Base-by-base conservation (phyloP, 2,329 filamentous ascomycete species). In the Emmonsia crescens region DNA sequence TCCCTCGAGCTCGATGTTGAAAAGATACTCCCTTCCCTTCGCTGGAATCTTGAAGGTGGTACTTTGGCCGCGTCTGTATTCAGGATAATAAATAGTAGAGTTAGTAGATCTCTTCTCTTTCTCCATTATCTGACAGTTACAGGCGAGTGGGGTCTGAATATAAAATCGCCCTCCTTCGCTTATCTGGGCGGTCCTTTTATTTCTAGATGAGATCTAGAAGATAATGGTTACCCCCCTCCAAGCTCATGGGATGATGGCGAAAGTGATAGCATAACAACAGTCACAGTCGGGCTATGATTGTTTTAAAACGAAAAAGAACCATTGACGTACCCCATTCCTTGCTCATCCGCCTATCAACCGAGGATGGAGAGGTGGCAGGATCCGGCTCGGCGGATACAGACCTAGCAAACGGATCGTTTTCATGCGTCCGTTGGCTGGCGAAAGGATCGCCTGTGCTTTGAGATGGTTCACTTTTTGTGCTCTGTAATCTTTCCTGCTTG, bases 11-110 rank as follows among this genome's bases (percentile, higher is more conserved):
- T 77, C 2, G 83, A 85, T 9, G 86, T 88, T 55, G 84, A 83
- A 71, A 85, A 87, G 73, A 88, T 86, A 70, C 83, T 87, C 61
- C 85, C 85, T 74, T 86, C 84, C 69, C 83, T 82, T 75, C 86
- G 86, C 73, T 88, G 85, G 76, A 89, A 88, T 55, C 83, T 83
- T 64, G 82, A 85, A 10, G 85, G 85, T 1, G 83, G 83, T 0
- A 86, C 85, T 73, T 88, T 88, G 66, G 82, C 80, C 3, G 85
- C 85, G 73, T 88, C 85, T 72, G 61, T 57, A 16, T 56, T 66
- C 29, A 54, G 6, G 31, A 33, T 33, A 54, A n/a, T 12, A 49
- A 10, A 10, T 21, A 46, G 24, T 21, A 46, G 9, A 10, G 44
- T 46, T 24, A 46, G 44, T 46, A 8, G 9, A 46, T 46, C 10